Evolutionary conservation across 2,329 filamentous ascomycete species (phyloP), one percentile per base, ranked within the genome.

Genomic region (Fusarium sp.): DNA sequence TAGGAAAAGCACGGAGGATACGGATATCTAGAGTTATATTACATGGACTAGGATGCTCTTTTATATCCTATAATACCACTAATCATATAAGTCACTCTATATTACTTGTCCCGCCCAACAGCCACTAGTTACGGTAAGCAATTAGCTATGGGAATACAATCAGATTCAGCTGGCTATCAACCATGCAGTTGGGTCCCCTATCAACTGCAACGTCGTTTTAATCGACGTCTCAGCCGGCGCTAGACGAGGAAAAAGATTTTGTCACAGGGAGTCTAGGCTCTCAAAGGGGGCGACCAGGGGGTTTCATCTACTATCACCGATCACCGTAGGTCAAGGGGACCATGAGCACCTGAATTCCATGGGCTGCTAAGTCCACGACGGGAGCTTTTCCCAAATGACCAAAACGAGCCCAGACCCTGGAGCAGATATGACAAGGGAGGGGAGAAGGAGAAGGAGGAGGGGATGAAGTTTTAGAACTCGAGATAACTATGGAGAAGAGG

Each of bases 161-260:
- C 22, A 10, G 15, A 53, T 53, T 25, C 24, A 52, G 24, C 27
- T 53, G 15, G 16, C 14, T 16, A 18, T 63, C 34, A 38, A 40
- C 60, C 45, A 45, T 29, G 24, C 24, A 62, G 58, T 40, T 64
- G 34, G 46, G 46, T 57, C 58, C 63, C 53, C 52, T 12, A 66
- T 18, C 69, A 32, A 61, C 40, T 63, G 67, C 63, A 71, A 68
- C 67, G 34, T 63, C 49, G 63, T 68, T 45, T 62, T 38, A 43
- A 53, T 68, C 46, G 24, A 68, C 50, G 68, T 71, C 68, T 70
- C 67, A 70, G 40, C 53, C 53, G 53, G 63, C 63, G 67, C 57
- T 55, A 70, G 66, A 61, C 29, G 66, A 70, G 32, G 59, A 16
- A 46, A 20, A 59, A 49, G 30, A 50, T 42, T 59, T 61, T 66